Percentiles rank a stretch among this genome's conserved stretches.
Evolutionary conservation across 441 rosid species (phyloP).

Genomic region (Jatropha podagrica): DNA sequence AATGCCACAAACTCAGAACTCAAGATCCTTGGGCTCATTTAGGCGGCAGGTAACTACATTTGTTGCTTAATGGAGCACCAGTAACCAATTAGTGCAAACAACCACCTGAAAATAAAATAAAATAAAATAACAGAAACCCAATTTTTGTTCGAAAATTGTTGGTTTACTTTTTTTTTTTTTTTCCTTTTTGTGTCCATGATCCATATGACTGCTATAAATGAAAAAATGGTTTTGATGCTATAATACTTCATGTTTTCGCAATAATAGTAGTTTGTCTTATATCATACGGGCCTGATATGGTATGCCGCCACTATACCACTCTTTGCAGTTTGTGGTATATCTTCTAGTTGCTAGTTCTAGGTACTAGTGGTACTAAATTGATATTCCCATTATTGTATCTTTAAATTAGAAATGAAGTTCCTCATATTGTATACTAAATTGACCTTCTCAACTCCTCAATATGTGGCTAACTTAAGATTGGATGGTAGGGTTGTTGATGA

Average conservation of each 20-base stretch:
- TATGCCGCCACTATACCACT: neutral
- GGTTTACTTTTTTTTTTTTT: neutral
- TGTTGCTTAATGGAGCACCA: neutral
- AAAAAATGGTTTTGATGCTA: neutral
- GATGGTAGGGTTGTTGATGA: neutral
- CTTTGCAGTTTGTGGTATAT: too few relatives aligned
- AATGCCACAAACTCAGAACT: constrained; percentile 30
- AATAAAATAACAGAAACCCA: too few relatives aligned
- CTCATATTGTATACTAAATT: neutral
- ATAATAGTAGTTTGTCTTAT: neutral
- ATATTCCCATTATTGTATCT: neutral
- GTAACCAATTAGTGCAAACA: neutral
- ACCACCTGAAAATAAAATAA: too few relatives aligned
- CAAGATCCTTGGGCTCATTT: constrained; percentile 27
- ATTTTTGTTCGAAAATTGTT: too few relatives aligned
- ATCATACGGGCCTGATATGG: too few relatives aligned
- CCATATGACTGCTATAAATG: neutral
- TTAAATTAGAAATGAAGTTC: too few relatives aligned
- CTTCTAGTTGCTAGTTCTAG: neutral
- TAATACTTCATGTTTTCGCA: neutral
- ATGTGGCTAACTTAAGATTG: too few relatives aligned
- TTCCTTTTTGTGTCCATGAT: neutral
- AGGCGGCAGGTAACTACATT: constrained; percentile 39
- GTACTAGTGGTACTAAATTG: neutral
- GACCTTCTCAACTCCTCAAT: neutral